phyloP scores from a whole-genome alignment of 352 stramenopile species.

The Thalassiosira allenii region DNA sequence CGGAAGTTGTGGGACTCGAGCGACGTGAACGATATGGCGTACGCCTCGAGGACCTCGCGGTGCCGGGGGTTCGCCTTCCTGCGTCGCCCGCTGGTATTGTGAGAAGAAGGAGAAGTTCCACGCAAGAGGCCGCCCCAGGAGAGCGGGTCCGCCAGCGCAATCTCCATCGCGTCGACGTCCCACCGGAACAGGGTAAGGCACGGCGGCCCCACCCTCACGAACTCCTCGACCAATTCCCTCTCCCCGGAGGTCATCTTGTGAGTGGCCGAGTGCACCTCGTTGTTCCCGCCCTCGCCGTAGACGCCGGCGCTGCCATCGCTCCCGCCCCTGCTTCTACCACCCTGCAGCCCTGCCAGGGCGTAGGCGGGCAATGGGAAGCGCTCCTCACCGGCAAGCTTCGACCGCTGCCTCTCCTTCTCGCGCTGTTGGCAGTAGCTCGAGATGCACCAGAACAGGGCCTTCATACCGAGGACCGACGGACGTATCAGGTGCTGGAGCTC shows the following conservation, averaged over 20 bases:
- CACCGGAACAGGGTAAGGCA: conserved; percentile 94
- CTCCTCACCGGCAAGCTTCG: conserved; percentile 32
- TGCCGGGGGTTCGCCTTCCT: conserved; percentile 86
- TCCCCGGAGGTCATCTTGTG: conserved; percentile 92
- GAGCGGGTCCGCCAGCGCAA: conserved; percentile 3
- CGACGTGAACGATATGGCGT: conserved; percentile 95
- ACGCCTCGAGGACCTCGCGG: conserved; percentile 95
- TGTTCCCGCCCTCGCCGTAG: no score
- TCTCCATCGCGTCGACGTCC: conserved; percentile 56
- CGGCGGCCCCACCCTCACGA: conserved; percentile 92
- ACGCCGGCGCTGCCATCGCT: no score
- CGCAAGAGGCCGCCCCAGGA: background rate
- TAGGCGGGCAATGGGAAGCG: conserved; percentile 33
- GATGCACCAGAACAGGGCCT: conserved; percentile 98
- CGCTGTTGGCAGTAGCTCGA: conserved; percentile 80
- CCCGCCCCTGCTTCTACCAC: background rate
- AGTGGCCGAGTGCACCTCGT: conserved; percentile 83
- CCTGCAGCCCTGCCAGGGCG: conserved; percentile 14
- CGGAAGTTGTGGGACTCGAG: conserved; percentile 95
- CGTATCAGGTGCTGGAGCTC: conserved; percentile 94
- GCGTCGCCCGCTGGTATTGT: background rate
- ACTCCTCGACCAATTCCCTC: conserved; percentile 91
- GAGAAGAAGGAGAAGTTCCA: no score
- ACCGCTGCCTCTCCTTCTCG: conserved; percentile 61
- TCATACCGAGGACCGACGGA: conserved; percentile 97